Evolutionary conservation across 1,284 basidiomycete species (phyloP), one percentile per base, ranked within the genome.

Genomic region (Melanopsichium pennsylvanicum): DNA sequence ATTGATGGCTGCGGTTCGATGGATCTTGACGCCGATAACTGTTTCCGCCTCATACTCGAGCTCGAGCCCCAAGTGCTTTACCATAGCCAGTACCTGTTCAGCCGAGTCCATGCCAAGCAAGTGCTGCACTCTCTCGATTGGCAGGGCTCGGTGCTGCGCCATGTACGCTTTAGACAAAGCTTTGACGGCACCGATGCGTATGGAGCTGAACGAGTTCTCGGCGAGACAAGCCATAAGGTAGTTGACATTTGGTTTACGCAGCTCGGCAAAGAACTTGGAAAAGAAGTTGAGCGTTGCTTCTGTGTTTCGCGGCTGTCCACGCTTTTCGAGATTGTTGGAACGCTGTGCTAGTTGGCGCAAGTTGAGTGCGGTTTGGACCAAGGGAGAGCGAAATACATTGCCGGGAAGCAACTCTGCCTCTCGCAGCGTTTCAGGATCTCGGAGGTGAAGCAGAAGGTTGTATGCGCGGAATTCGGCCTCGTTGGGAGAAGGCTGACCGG

Each of bases 381-480:
- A 86, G 0, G 90, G 88, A 72, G 93, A 86, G 12, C 84, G 82
- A 48, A 88, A 86, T 68, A 97, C 88, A 35, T 85, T 79, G 1
- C 84, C 81, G 0, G 93, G 91, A n/a, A 96, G 87, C 47, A 89
- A 86, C 66, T 94, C 83, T 6, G 82, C 83, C 35, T 83, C 82
- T 41, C 93, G 82, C 84, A 89, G 49, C 85, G 90, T 83, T 87
- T 92, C 83, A 76, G 88, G 83, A 87, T 94, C 90, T 32, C 92
- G 88, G 34, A 96, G 89, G 76, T 96, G 92, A 33, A 92, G 89
- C 31, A 97, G 86, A 31, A 94, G 87, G 79, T 95, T 91, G 83
- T 97, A 97, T 0, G 96, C 89, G 18, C 92, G 88, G 87, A 98
- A 96, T 82, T 98, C 95, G 40, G 96, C 87, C 79, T 97, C 93